Evolutionary conservation across 169 alveolate species (phyloP).

Genomic region (Eimeria necatrix): DNA sequence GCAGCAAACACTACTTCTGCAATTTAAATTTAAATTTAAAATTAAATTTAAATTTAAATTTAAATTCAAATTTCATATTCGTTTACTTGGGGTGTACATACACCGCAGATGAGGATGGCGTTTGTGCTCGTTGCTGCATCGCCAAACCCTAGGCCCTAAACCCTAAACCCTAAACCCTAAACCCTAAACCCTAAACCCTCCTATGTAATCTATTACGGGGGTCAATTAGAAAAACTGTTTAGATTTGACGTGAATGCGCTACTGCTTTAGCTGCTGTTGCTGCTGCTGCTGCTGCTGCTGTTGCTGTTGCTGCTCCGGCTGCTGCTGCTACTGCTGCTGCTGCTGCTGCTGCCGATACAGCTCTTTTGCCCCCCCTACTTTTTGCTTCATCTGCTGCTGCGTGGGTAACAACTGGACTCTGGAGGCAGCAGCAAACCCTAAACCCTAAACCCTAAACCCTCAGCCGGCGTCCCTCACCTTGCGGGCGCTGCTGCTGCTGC

Average conservation of each 20-base stretch:
- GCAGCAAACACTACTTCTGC: too few relatives aligned
- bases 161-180: neutral
- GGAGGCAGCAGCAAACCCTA: neutral
- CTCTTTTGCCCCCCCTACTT: neutral
- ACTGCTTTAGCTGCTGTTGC: neutral
- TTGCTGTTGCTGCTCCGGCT: neutral
- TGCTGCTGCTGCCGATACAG: neutral
- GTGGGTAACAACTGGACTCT: neutral
- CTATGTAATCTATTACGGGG: too few relatives aligned
- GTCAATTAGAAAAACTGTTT: too few relatives aligned
- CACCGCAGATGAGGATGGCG: neutral
- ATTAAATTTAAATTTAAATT: too few relatives aligned
- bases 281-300: conserved; percentile 11
- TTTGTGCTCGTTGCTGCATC: too few relatives aligned
- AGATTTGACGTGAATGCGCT: neutral
- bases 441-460: neutral
- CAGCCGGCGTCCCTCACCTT: neutral
- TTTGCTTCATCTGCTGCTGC: neutral
- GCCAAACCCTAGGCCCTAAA: too few relatives aligned
- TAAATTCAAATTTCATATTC: neutral
- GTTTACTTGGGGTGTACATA: neutral
- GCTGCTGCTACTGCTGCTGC: too few relatives aligned
- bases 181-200: neutral
- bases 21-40: too few relatives aligned
- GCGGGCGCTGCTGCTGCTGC: conserved; percentile 40